phyloP scores from a whole-genome alignment of 1,284 basidiomycete genomes.

The Rhodotorula sp. region DNA sequence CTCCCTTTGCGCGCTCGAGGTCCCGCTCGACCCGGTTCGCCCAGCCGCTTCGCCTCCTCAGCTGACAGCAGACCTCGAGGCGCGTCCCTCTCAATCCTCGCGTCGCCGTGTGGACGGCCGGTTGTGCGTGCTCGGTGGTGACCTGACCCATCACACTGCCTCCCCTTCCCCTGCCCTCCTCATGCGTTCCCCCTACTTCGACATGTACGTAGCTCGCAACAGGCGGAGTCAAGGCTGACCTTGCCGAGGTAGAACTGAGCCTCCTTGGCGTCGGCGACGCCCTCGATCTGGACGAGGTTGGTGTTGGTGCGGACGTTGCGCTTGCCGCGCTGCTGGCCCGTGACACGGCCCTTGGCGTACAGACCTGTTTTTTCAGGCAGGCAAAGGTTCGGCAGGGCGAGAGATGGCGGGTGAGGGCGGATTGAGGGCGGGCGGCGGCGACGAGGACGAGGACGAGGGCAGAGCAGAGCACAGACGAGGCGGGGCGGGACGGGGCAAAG shows the following conservation, averaged over 20 bases:
- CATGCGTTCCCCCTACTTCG: not conserved
- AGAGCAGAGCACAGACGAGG: not conserved
- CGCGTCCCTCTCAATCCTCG: too few relatives aligned
- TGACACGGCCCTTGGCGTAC: conserved; percentile 94
- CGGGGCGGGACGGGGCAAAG: not conserved
- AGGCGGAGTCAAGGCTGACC: conserved; percentile 56
- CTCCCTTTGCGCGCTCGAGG: too few relatives aligned
- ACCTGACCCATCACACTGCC: too few relatives aligned
- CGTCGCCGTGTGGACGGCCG: too few relatives aligned
- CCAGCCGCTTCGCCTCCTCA: too few relatives aligned
- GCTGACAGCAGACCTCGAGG: too few relatives aligned
- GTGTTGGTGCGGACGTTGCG: conserved; percentile 94
- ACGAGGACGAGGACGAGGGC: not conserved
- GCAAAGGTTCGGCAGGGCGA: not conserved
- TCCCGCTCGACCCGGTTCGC: too few relatives aligned
- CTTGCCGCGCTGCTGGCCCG: conserved; percentile 98
- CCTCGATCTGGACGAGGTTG: conserved; percentile 94
- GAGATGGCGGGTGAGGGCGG: not conserved
- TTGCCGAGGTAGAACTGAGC: conserved; percentile 97
- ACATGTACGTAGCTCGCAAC: not conserved
- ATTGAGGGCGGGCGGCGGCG: not conserved
- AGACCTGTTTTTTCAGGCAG: conserved; percentile 48
- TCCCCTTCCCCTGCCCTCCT: not conserved
- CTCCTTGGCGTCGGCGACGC: conserved; percentile 88
- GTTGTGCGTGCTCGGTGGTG: too few relatives aligned